phyloP scores from a whole-genome alignment of 2,329 filamentous ascomycete genomes.

The Hypoxylon sp. region DNA sequence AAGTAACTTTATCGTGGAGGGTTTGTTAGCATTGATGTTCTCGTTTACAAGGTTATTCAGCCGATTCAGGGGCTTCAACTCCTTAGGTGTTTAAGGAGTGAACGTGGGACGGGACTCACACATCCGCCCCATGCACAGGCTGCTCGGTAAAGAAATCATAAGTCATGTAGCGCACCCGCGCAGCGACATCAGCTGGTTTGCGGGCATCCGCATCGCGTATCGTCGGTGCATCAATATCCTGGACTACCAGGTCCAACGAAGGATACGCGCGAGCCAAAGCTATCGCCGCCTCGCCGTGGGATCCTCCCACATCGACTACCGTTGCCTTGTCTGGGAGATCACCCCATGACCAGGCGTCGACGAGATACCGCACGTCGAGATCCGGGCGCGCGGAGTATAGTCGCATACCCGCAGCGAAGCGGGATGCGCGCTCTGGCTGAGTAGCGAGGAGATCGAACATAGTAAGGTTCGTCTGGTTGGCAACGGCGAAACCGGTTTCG shows the following conservation, averaged over 20 bases:
- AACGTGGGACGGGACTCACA: constrained; percentile 56
- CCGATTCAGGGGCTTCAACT: no score
- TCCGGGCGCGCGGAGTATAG: neutral
- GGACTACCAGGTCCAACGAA: constrained; percentile 62
- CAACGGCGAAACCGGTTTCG: neutral
- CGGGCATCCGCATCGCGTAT: neutral
- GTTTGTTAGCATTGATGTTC: neutral
- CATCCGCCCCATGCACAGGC: constrained; percentile 49
- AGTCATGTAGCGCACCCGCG: constrained; percentile 40
- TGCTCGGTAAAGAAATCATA: constrained; percentile 57
- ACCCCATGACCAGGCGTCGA: constrained; percentile 63
- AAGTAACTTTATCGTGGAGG: neutral
- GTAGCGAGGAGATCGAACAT: neutral
- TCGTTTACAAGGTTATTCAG: neutral
- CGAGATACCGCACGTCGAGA: constrained; percentile 51
- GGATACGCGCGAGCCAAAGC: constrained; percentile 19
- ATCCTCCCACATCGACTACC: constrained; percentile 30
- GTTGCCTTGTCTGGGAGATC: constrained; percentile 44
- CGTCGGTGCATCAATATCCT: constrained; percentile 52
- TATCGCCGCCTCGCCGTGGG: constrained; percentile 21
- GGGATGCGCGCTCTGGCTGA: neutral
- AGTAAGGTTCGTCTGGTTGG: neutral
- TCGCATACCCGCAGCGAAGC: neutral
- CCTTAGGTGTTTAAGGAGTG: no score
- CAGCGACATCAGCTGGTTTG: constrained; percentile 6